These are phyloP conservation scores for Blepharisma japonicum DNA, from an alignment of 73 alveolate species.

Conservation along the genomic window DNA sequence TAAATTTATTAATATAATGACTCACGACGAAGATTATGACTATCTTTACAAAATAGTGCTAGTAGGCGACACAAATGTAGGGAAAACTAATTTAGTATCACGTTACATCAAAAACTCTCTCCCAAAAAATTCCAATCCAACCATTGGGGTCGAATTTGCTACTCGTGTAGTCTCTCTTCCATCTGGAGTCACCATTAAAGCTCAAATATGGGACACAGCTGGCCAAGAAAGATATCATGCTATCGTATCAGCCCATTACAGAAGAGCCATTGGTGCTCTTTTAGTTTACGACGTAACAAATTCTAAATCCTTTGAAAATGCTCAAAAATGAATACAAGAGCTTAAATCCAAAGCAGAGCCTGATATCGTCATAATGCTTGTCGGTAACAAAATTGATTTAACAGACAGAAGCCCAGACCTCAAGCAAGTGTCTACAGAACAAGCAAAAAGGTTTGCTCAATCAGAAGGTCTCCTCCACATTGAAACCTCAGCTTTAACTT, in stretches of 20 bases:
- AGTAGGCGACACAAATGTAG: constrained; percentile 57
- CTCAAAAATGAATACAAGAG: constrained; percentile 61
- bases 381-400: constrained; percentile 75
- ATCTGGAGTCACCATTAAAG: constrained; percentile 45
- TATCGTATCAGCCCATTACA: constrained; percentile 71
- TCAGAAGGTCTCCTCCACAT: constrained; percentile 42
- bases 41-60: constrained; percentile 44
- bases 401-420: constrained; percentile 33
- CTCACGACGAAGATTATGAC: constrained; percentile 24
- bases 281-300: constrained; percentile 72
- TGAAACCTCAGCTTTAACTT: constrained; percentile 55
- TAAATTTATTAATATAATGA: too few species aligned
- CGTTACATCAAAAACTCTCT: constrained; percentile 45
- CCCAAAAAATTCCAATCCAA: constrained; percentile 30
- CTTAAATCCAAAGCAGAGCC: constrained; percentile 61
- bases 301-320: constrained; percentile 49
- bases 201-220: constrained; percentile 91
- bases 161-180: constrained; percentile 1
- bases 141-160: constrained; percentile 35
- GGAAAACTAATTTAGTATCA: constrained; percentile 46
- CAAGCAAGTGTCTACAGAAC: constrained; percentile 35
- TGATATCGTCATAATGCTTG: constrained; percentile 55
- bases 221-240: constrained; percentile 79
- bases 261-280: constrained; percentile 83
- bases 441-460: constrained; percentile 47